These are phyloP conservation scores for Lecanoromycetidae sp. DNA, from an alignment of 2,329 filamentous ascomycete species.

Conservation along the genomic window DNA sequence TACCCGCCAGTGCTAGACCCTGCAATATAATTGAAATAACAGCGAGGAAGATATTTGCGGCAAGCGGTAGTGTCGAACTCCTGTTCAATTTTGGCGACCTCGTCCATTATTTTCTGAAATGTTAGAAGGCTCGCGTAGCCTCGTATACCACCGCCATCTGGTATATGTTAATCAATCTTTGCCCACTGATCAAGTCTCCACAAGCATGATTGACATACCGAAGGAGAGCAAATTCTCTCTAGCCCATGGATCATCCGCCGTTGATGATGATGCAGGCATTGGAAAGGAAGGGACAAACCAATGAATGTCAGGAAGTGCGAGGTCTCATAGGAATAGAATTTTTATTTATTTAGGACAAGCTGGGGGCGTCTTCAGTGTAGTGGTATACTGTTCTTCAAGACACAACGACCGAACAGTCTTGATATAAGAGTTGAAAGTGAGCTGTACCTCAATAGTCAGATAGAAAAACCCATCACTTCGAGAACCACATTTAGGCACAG, in stretches of 20 bases:
- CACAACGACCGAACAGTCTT: too few relatives aligned
- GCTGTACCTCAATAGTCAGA: too few relatives aligned
- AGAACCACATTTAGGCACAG: too few relatives aligned
- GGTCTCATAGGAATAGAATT: too few relatives aligned
- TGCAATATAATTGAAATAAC: constrained; percentile 19
- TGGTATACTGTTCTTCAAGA: too few relatives aligned
- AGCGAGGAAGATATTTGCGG: constrained; percentile 12
- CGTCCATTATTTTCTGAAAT: constrained; percentile 15
- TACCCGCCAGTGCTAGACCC: constrained; percentile 18
- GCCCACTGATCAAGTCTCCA: too few relatives aligned
- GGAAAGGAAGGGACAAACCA: too few relatives aligned
- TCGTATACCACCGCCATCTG: constrained; percentile 20
- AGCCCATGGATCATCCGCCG: not conserved
- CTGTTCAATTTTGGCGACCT: constrained; percentile 2
- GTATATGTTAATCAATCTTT: not conserved
- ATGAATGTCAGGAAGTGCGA: not conserved
- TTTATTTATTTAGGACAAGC: too few relatives aligned
- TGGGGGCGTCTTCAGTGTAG: too few relatives aligned
- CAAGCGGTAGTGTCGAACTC: not conserved
- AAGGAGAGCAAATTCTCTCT: constrained; percentile 6
- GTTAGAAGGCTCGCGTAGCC: constrained; percentile 19
- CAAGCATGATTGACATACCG: constrained; percentile 1
- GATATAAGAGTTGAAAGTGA: too few relatives aligned
- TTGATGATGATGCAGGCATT: too few relatives aligned
- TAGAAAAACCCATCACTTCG: too few relatives aligned